Evolutionary conservation across 2,329 filamentous ascomycete species (phyloP), one percentile per base, ranked within the genome.

Genomic region (Cytospora schulzeri): DNA sequence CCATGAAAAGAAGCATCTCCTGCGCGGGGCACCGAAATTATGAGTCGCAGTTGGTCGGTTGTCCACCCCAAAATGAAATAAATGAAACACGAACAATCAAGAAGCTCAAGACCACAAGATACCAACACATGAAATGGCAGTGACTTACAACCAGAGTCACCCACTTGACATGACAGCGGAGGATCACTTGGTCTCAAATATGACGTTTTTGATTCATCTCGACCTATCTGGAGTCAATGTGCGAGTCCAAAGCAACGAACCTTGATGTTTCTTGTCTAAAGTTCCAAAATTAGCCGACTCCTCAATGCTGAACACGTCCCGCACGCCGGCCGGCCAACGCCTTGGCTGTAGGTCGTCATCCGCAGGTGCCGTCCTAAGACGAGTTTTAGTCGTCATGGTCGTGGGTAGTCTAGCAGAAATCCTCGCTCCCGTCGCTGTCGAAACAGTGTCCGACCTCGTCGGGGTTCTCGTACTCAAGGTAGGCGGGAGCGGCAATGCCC

Each of bases 401-500:
- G 11, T 31, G 33, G 26, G 51, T 48, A 15, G 33, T 6, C 28
- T 48, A 57, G 33, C 48, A 24, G 8, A 59, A 59, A 33, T 67
- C 64, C 45, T 56, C 57, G 35, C 64, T 66, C 29, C 61, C 63
- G 41, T 63, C 64, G 41, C 62, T 60, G 51, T 52, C 55, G 38
- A 33, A 35, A 38, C 45, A 31, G 33, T 57, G 3, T 24, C 56
- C 54, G 9, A 31, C 31, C 19, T 24, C 22, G 26, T 63, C 55
- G 24, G 64, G 60, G 15, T 63, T 61, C 60, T 63, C 22, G 24
- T 51, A 41, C 48, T 63, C 33, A 24, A 66, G 26, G 60, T 66
- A 59, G 33, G 48, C 35, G n/a, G 65, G 62, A 15, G 60, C 31
- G 11, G 57, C 50, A 19, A 33, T 35, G 11, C 26, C 24, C 6